phyloP scores from a whole-genome alignment of 2,329 filamentous ascomycete genomes.

The Amauroascus verrucosus region DNA sequence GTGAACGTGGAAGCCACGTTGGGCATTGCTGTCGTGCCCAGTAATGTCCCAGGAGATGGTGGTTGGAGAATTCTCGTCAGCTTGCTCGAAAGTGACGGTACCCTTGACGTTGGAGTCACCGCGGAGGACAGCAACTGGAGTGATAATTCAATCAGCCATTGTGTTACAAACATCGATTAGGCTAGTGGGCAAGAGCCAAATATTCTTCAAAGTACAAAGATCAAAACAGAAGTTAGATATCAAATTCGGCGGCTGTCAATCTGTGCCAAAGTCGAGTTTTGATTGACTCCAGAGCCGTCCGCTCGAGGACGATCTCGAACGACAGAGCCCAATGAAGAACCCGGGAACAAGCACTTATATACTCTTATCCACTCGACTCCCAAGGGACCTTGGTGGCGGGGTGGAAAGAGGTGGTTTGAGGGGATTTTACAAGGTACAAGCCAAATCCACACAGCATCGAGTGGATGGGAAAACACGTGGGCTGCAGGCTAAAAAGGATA shows the following conservation, averaged over 20 bases:
- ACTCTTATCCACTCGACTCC: constrained; percentile 1
- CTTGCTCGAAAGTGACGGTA: constrained; percentile 91
- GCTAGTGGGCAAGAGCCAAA: background rate
- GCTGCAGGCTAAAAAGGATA: constrained; percentile 1
- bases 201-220: background rate
- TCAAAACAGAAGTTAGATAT: background rate
- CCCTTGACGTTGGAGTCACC: constrained; percentile 94
- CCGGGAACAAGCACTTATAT: background rate
- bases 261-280: background rate
- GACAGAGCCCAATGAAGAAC: background rate
- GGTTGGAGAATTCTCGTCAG: constrained; percentile 68
- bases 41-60: constrained; percentile 85
- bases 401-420: constrained; percentile 8
- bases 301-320: background rate
- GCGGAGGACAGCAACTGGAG: constrained; percentile 82
- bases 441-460: background rate
- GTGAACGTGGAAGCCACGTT: constrained; percentile 98
- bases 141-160: background rate
- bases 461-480: constrained; percentile 1
- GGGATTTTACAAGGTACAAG: constrained; percentile 6
- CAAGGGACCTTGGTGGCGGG: constrained; percentile 11
- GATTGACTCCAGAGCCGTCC: background rate
- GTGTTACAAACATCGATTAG: background rate
- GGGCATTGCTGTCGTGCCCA: constrained; percentile 85
- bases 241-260: too few species aligned